These are phyloP conservation scores for Cubamyces lactineus DNA, from an alignment of 768 basidiomycete species.

Conservation along the genomic window DNA sequence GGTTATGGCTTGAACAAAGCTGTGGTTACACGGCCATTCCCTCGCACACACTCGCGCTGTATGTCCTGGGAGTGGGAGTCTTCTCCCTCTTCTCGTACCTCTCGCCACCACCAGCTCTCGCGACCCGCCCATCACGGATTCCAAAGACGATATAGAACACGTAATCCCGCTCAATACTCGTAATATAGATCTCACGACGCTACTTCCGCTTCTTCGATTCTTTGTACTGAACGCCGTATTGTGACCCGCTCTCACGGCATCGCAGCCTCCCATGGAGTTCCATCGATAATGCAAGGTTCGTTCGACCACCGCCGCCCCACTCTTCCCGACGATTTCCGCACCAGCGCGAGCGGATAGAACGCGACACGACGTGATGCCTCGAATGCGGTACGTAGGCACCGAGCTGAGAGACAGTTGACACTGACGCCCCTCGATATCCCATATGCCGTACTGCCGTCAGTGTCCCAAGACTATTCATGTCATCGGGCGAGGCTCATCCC, in stretches of 20 bases:
- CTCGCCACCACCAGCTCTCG: not conserved
- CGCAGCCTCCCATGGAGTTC: no score
- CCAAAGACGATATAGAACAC: not conserved
- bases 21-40: not conserved
- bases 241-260: conserved; percentile 1
- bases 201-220: conserved; percentile 9
- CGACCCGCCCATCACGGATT: not conserved
- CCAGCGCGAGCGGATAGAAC: not conserved
- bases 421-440: not conserved
- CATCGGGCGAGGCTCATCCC: conserved; percentile 4
- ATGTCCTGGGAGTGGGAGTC: not conserved
- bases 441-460: conserved; percentile 13
- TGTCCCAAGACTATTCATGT: not conserved
- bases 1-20: not conserved
- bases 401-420: not conserved
- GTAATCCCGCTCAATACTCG: not conserved
- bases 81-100: not conserved
- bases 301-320: not conserved
- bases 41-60: not conserved
- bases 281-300: conserved; percentile 8
- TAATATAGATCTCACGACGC: not conserved
- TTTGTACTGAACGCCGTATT: conserved; percentile 4
- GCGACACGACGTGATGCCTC: not conserved
- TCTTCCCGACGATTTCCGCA: not conserved
- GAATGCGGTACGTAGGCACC: not conserved